Evolutionary conservation across 768 basidiomycete species (phyloP), one percentile per base, ranked within the genome.

Genomic region (Lentinula sp.): DNA sequence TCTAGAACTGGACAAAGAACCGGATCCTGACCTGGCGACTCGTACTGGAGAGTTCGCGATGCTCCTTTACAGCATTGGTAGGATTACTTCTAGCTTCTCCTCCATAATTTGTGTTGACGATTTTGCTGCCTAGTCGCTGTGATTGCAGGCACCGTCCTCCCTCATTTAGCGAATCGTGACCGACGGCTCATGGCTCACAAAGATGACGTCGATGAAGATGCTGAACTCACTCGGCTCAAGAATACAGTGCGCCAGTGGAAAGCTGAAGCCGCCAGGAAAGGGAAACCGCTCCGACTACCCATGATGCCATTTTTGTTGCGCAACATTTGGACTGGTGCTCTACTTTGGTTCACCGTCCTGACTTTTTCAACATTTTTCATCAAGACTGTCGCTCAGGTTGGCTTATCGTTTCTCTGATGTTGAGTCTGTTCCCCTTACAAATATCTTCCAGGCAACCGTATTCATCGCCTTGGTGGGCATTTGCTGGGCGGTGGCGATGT

Each of bases 401-500:
- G 76, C 65, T 50, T 7, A 59, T 13, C 42, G 21, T 34, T 21
- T 28, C 11, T 28, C 28, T 28, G 28, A 28, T 28, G 28, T 28
- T 28, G 3, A 28, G 57, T 42, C n/a, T 18, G 13, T 31, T 60
- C 21, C 35, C 23, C 50, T 15, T 10, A 51, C 32, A 51, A 8
- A 21, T 35, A 34, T 31, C 59, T 58, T 43, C 16, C 68, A 90
- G 82, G 95, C 95, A 8, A 91, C 91, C 15, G 72, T 87, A 16
- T 86, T 89, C 67, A 91, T 97, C 60, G 86, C 86, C 56, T 70
- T 95, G 56, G 85, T 96, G 23, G 95, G 95, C 46, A 89, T 97
- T 40, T 95, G 90, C 71, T 98, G 95, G 95, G 92, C 94, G 9
- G 92, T 97, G 43, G 93, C 95, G n/a, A 93, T 91, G 75, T 97